A percentile compares a stretch with the other conserved stretches of the same genome.
Conservation (phyloP, 2,329 filamentous ascomycete species). For the Camptophora hylomeconis region DNA sequence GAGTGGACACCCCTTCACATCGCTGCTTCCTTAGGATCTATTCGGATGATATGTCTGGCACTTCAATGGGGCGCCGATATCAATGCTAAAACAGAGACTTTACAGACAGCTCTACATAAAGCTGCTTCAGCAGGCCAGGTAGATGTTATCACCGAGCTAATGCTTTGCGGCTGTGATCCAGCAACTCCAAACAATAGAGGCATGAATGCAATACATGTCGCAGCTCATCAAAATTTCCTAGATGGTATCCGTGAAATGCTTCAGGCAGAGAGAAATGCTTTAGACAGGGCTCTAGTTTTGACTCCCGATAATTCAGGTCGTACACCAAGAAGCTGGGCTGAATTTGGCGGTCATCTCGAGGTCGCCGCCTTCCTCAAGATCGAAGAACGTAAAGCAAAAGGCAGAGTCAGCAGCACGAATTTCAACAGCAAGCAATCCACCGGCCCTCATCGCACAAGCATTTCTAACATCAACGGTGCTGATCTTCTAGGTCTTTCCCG, state of each 20-base stretch:
- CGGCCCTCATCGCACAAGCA: too few relatives aligned
- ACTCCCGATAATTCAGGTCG: conserved; percentile 11
- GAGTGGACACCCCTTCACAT: conserved; percentile 16
- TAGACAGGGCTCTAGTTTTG: conserved; percentile 23
- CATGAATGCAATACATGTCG: conserved; percentile 29
- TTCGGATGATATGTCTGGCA: conserved; percentile 12
- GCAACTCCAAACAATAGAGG: conserved; percentile 21
- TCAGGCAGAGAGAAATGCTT: conserved; percentile 12
- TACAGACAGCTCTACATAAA: conserved; percentile 15
- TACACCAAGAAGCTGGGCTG: conserved; percentile 13
- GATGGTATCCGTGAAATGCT: conserved; percentile 24
- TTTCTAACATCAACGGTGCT: too few relatives aligned
- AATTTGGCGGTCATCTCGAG: conserved; percentile 12
- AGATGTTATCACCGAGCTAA: conserved; percentile 18
- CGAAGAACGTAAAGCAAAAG: too few relatives aligned
- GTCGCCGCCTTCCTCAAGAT: conserved; percentile 10
- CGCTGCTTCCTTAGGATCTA: conserved; percentile 13
- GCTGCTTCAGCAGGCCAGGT: conserved; percentile 11
- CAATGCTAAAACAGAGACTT: conserved; percentile 9
- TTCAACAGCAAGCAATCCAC: too few relatives aligned
- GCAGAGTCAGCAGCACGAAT: too few relatives aligned
- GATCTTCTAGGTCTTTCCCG: too few relatives aligned
- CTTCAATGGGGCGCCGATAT: conserved; percentile 9
- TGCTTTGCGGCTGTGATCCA: conserved; percentile 27
- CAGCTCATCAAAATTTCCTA: conserved; percentile 25